Conservation (phyloP, 345 rosid genomes). For the Citrus australasica region DNA sequence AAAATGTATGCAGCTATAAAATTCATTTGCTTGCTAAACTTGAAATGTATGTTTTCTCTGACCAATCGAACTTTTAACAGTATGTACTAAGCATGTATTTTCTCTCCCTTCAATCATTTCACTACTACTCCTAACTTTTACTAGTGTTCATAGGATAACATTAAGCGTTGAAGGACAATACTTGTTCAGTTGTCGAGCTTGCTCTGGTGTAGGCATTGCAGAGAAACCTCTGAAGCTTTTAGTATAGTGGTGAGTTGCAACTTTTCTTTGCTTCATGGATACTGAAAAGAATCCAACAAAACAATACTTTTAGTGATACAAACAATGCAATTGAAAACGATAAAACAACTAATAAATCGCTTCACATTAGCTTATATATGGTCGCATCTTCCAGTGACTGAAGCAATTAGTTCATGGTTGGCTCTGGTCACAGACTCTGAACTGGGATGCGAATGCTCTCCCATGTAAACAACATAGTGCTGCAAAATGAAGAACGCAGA, state of each 20-base stretch:
- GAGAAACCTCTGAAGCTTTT: constrained; percentile 51
- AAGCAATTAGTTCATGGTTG: constrained; percentile 38
- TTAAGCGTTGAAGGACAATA: not conserved
- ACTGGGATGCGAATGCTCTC: constrained; percentile 39
- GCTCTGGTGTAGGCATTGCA: constrained; percentile 44
- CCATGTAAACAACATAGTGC: constrained; percentile 55
- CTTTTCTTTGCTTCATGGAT: constrained; percentile 27
- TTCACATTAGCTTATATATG: not conserved
- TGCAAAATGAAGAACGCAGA: constrained; percentile 16
- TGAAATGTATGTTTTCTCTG: not conserved
- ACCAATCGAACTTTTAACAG: too few species aligned
- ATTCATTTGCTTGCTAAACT: not conserved
- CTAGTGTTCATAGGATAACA: not conserved
- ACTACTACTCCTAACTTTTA: too few species aligned
- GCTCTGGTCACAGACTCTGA: constrained; percentile 40
- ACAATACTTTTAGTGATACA: not conserved
- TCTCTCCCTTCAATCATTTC: too few species aligned
- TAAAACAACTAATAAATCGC: too few species aligned
- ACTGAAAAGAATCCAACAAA: constrained; percentile 25
- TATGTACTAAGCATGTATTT: too few species aligned
- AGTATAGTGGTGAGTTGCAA: constrained; percentile 41
- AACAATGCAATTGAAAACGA: not conserved
- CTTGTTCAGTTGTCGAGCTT: constrained; percentile 36
- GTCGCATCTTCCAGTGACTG: constrained; percentile 36
- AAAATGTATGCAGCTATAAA: not conserved